A percentile compares a stretch with the other conserved stretches of the same genome.
These are phyloP conservation scores for Asterella californica DNA, from an alignment of 225 moss, liverwort and hornwort genomes.

Conservation along the genomic window DNA sequence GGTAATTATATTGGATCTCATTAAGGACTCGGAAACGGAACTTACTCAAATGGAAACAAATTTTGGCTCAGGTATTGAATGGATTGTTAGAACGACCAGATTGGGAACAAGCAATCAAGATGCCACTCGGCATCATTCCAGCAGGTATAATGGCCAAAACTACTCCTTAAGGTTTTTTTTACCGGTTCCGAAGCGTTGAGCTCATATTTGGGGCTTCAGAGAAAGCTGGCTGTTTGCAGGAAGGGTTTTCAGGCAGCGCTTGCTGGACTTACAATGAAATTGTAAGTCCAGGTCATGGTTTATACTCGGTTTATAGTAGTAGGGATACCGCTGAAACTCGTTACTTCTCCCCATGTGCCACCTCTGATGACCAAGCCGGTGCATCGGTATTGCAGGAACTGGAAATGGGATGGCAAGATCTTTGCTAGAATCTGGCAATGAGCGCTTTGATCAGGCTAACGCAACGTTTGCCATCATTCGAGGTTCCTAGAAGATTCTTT, in stretches of 20 bases:
- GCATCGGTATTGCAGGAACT: constrained; percentile 53
- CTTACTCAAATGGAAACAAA: no score
- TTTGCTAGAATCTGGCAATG: constrained; percentile 62
- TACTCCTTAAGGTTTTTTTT: background rate
- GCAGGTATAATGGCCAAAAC: constrained; percentile 39
- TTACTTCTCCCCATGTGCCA: no score
- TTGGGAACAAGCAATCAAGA: constrained; percentile 76
- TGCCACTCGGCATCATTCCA: constrained; percentile 82
- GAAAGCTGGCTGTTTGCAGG: background rate
- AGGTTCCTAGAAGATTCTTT: constrained; percentile 38
- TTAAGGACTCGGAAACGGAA: no score
- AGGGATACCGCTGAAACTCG: no score
- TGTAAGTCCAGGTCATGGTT: no score
- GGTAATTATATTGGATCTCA: no score
- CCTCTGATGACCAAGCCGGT: background rate
- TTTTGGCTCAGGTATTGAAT: constrained; percentile 66
- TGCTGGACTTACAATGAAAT: no score
- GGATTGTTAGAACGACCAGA: constrained; percentile 82
- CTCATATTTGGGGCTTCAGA: background rate
- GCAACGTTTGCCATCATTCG: constrained; percentile 82
- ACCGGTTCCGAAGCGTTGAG: background rate
- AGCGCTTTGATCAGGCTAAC: constrained; percentile 63
- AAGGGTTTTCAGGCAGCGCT: no score
- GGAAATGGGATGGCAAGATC: constrained; percentile 97
- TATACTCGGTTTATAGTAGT: no score